Conservation (phyloP, 768 basidiomycete species). For the Termitomyces sp. region DNA sequence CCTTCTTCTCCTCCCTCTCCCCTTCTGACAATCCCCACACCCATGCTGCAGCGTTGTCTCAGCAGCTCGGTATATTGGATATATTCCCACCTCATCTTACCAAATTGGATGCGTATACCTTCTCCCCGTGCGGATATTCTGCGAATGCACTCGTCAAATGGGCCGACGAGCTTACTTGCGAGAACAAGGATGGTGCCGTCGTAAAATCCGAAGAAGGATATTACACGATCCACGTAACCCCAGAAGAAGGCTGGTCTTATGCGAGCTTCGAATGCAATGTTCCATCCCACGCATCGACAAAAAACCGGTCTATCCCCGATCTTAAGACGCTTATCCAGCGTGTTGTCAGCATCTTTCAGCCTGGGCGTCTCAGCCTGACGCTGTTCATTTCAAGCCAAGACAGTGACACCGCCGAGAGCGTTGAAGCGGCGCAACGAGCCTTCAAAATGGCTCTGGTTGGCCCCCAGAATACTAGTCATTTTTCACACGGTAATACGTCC, state of each 20-base stretch:
- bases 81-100: conserved; percentile 82
- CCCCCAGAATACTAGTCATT: conserved; percentile 1
- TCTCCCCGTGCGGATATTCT: conserved; percentile 94
- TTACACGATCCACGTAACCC: conserved; percentile 98
- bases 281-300: conserved; percentile 42
- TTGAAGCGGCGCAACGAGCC: conserved; percentile 72
- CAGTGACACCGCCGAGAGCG: conserved; percentile 48
- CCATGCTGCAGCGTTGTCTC: conserved; percentile 62
- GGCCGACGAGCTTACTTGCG: conserved; percentile 33
- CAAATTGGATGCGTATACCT: conserved; percentile 88
- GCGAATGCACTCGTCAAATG: conserved; percentile 86
- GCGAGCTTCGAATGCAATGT: conserved; percentile 99
- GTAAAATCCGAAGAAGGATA: conserved; percentile 66
- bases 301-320: conserved; percentile 53
- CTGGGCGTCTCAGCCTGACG: conserved; percentile 80
- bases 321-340: conserved; percentile 79
- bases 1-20: conserved; percentile 63
- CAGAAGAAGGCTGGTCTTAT: conserved; percentile 97
- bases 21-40: conserved; percentile 33
- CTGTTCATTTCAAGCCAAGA: conserved; percentile 81
- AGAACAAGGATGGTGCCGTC: not conserved
- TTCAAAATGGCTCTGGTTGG: conserved; percentile 66
- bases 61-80: conserved; percentile 71
- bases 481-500: not conserved
- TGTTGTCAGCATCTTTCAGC: conserved; percentile 92